These are phyloP conservation scores for Parmales sp. DNA, from an alignment of 108 stramenopile genomes.

Conservation along the genomic window DNA sequence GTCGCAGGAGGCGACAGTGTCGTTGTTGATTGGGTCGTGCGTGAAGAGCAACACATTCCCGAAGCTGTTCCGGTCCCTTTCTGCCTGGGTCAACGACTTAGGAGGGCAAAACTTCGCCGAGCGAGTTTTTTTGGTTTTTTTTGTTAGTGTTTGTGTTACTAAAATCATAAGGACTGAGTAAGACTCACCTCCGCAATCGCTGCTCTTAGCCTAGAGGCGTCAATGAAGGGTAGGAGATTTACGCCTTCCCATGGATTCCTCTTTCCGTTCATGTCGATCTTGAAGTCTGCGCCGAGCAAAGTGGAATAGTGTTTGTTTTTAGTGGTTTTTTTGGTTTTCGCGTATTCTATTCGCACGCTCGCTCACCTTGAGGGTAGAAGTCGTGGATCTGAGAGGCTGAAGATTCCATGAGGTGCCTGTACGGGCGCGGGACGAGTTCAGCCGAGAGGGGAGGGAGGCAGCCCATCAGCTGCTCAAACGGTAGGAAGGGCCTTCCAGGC, in stretches of 20 bases:
- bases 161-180: slow-evolving; percentile 31
- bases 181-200: slow-evolving; percentile 71
- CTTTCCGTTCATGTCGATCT: slow-evolving; percentile 97
- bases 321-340: too few relatives aligned
- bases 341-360: too few relatives aligned
- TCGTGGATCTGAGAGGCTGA: slow-evolving; percentile 76
- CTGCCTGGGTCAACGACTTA: not conserved
- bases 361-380: too few relatives aligned
- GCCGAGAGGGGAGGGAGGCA: slow-evolving; percentile 86
- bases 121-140: slow-evolving; percentile 8
- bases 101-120: too few relatives aligned
- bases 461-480: slow-evolving; percentile 92
- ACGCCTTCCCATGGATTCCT: slow-evolving; percentile 98
- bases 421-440: slow-evolving; percentile 71
- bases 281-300: slow-evolving; percentile 67
- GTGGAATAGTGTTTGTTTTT: too few relatives aligned
- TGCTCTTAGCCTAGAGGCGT: slow-evolving; percentile 63
- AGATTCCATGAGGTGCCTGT: slow-evolving; percentile 70
- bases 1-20: slow-evolving; percentile 64
- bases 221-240: slow-evolving; percentile 93
- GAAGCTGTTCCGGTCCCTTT: slow-evolving; percentile 55
- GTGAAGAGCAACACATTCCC: slow-evolving; percentile 66
- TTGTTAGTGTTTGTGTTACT: not conserved
- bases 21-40: slow-evolving; percentile 57
- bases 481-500: slow-evolving; percentile 70